A percentile compares a stretch with the other conserved stretches of the same genome.
Conservation (phyloP, 257 asterid species). For the Lycium barbarum region DNA sequence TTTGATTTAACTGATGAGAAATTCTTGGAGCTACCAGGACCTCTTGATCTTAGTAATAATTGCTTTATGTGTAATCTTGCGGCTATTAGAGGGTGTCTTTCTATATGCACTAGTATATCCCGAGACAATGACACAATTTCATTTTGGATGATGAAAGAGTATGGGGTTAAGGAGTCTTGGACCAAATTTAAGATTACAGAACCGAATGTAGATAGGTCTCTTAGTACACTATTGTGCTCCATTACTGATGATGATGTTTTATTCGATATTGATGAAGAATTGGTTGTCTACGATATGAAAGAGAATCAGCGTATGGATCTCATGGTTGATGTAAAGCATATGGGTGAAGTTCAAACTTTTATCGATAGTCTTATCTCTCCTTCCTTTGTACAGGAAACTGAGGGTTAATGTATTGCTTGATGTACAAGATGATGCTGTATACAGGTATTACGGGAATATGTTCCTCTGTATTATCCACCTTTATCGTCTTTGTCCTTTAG, state of each 20-base stretch:
- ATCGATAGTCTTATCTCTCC: slow-evolving; percentile 48
- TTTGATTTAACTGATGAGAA: background rate
- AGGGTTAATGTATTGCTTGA: background rate
- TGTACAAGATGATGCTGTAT: background rate
- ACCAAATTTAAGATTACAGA: background rate
- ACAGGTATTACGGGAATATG: background rate
- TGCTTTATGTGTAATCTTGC: background rate
- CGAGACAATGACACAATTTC: background rate
- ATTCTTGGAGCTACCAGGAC: background rate
- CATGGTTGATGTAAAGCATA: slow-evolving; percentile 35
- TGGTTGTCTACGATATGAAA: slow-evolving; percentile 31
- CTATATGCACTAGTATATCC: background rate
- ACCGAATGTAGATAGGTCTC: background rate
- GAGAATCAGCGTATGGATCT: slow-evolving; percentile 26
- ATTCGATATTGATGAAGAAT: slow-evolving; percentile 21
- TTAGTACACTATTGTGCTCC: background rate
- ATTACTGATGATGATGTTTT: background rate
- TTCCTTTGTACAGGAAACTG: background rate
- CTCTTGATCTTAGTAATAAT: background rate
- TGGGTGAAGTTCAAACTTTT: slow-evolving; percentile 31
- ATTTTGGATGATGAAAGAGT: background rate
- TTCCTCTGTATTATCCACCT: background rate
- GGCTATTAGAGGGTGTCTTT: background rate
- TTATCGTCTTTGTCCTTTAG: background rate
- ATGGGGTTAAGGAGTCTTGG: background rate